Evolutionary conservation across 106 monocot species (phyloP), one percentile per base, ranked within the genome.

Genomic region (Phalaenopsis aphrodite): DNA sequence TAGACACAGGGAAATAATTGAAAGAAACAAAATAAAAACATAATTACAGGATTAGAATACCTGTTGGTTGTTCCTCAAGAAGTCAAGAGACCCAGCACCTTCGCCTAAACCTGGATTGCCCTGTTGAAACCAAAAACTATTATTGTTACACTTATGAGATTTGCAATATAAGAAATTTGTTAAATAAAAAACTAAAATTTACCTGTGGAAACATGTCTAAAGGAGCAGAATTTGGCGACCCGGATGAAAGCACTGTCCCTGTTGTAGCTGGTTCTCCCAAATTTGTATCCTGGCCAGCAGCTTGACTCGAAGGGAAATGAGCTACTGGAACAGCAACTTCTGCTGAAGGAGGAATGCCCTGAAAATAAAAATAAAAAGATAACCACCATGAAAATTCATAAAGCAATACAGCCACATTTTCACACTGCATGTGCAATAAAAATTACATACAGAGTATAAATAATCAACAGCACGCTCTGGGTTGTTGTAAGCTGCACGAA

Each of bases 381-480:
- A 55, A 38, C 52, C 19, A 3, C 15, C 15, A 23, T 76, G 23
- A 11, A 52, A 23, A 23, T 11, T 42, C 12, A 76, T 43, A 74
- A 52, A 76, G 7, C 48, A 48, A 30, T 76, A 2, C 49, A 23
- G 42, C 18, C 8, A 52, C 9, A 49, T 49, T 5, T 48, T 11
- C 49, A 76, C 3, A 76, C 10, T 76, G 14, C 48, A n/a, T 42
- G 48, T 30, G 42, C 10, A 76, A 55, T 39, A 78, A 38, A 19
- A 2, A 55, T 43, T 49, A 80, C 92, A 75, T 79, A 99, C 99
- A 75, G 99, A 95, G 82, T 99, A 99, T 24, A 99, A 77, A 82
- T 99, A 99, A 66, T 99, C 99, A 49, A 99, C 99, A 78, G 99
- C 99, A 78, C 95, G 99, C 79, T 99, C 99, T 65, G 99, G 99